Evolutionary conservation across 2,329 filamentous ascomycete genomes (phyloP).

Genomic region (Aspergillus floridensis): DNA sequence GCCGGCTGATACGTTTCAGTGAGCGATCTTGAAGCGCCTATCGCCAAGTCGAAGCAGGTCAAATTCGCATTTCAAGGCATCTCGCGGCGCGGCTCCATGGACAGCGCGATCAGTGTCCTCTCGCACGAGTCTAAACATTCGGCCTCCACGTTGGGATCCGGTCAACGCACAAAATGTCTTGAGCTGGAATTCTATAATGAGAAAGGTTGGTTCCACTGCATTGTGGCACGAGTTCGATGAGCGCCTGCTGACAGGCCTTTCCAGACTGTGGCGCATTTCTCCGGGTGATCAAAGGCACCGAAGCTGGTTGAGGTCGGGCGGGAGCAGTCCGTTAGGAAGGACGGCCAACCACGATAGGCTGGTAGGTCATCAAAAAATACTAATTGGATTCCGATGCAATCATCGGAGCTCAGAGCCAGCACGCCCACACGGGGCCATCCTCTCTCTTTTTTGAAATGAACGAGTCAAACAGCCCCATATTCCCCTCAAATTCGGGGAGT

Average conservation of each 20-base stretch:
- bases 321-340: too few relatives aligned
- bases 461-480: not conserved
- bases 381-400: too few relatives aligned
- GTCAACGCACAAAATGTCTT: not conserved
- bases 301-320: too few relatives aligned
- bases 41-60: not conserved
- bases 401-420: too few relatives aligned
- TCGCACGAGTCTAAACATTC: conserved; percentile 6
- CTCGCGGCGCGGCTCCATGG: conserved; percentile 10
- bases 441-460: too few relatives aligned
- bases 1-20: not conserved
- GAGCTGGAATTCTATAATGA: not conserved
- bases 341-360: too few relatives aligned
- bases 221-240: too few relatives aligned
- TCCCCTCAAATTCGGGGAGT: not conserved
- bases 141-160: not conserved
- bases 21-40: conserved; percentile 1
- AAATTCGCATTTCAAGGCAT: not conserved
- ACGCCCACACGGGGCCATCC: too few relatives aligned
- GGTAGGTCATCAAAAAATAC: too few relatives aligned
- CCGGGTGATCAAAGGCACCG: too few relatives aligned
- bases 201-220: not conserved
- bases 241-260: too few relatives aligned
- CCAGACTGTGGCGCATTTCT: too few relatives aligned
- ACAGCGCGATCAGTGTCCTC: conserved; percentile 4